A percentile compares a stretch with the other conserved stretches of the same genome.
Conservation (phyloP, 1,284 basidiomycete species). For the Mrakiaceae sp. region DNA sequence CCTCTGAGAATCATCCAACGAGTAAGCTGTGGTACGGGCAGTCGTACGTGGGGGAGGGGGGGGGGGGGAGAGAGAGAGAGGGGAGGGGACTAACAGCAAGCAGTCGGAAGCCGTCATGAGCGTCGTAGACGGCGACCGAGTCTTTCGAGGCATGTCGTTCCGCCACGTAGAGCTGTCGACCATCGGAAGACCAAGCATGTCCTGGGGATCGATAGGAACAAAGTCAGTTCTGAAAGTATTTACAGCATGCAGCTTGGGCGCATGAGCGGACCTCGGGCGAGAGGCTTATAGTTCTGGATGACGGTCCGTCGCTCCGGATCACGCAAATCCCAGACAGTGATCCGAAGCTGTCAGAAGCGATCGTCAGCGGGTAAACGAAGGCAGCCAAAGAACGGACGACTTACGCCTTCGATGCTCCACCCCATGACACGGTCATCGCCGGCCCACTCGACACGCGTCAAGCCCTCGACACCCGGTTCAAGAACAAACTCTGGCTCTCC, state of each 20-base stretch:
- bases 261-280: background rate
- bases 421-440: constrained; percentile 47
- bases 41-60: too few species aligned
- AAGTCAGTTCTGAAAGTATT: too few species aligned
- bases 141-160: constrained; percentile 80
- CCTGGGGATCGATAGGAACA: background rate
- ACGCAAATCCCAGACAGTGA: constrained; percentile 10
- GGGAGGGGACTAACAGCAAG: constrained; percentile 5
- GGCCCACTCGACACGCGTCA: constrained; percentile 72
- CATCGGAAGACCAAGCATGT: constrained; percentile 54
- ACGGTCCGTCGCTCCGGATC: constrained; percentile 2
- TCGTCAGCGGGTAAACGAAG: too few species aligned
- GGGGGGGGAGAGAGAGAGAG: constrained; percentile 57
- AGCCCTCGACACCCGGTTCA: constrained; percentile 68
- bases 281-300: constrained; percentile 9
- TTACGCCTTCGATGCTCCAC: constrained; percentile 76
- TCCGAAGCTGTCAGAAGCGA: background rate
- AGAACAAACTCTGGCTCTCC: constrained; percentile 41
- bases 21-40: too few species aligned
- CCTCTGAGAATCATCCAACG: too few species aligned
- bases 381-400: constrained; percentile 29
- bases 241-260: too few species aligned
- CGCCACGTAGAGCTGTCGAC: constrained; percentile 64
- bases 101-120: constrained; percentile 20
- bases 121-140: constrained; percentile 68